phyloP scores from a whole-genome alignment of 2,329 filamentous ascomycete species.

The Talaromyces sp. region DNA sequence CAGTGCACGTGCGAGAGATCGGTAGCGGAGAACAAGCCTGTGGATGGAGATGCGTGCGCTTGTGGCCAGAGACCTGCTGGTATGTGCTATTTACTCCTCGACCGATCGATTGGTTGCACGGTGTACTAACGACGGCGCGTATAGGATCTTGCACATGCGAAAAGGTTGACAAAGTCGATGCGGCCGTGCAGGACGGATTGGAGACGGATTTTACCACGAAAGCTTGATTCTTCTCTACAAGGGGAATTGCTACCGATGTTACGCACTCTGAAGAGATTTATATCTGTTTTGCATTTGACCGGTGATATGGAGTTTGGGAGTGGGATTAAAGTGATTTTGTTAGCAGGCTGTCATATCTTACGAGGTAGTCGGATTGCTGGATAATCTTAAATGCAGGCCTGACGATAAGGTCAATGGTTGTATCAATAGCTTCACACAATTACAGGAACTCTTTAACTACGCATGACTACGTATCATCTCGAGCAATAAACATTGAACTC shows the following conservation, averaged over 20 bases:
- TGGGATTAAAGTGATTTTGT: not conserved
- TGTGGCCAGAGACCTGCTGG: conserved; percentile 72
- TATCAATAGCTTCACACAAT: not conserved
- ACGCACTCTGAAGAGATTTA: not conserved
- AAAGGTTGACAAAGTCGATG: conserved; percentile 61
- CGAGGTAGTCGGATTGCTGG: not conserved
- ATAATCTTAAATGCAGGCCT: not conserved
- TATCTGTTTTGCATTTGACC: not conserved
- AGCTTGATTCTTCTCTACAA: not conserved
- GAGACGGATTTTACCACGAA: conserved; percentile 74
- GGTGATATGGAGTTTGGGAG: conserved; percentile 6
- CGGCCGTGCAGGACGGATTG: conserved; percentile 37
- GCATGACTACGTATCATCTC: no score
- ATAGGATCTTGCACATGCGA: conserved; percentile 76
- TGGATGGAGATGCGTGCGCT: conserved; percentile 61
- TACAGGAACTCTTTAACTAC: no score
- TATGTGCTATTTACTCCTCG: conserved; percentile 41
- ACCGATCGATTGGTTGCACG: not conserved
- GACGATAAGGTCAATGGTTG: not conserved
- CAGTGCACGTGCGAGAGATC: conserved; percentile 78
- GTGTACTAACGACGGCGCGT: not conserved
- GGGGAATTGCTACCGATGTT: not conserved
- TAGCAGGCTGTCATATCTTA: not conserved
- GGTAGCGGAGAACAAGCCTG: conserved; percentile 62
- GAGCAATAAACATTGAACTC: no score